Evolutionary conservation across 768 basidiomycete species (phyloP), one percentile per base, ranked within the genome.

Genomic region (Trametes cubensis): DNA sequence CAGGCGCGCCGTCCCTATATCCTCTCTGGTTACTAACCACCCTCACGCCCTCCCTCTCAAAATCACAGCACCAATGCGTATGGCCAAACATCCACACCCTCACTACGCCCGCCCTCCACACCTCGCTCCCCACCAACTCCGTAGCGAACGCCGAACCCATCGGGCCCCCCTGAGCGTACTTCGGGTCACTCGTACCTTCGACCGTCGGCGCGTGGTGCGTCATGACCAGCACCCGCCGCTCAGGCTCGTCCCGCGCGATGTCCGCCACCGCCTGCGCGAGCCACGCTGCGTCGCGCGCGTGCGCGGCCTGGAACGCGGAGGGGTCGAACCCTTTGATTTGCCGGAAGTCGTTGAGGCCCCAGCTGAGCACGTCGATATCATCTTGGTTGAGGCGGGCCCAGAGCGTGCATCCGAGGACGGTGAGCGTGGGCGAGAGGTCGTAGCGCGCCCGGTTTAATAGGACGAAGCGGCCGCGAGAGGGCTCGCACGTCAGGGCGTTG

Each of bases 181-280:
- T 69, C 7, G 77, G 76, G 50, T 78, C 69, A 23, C 68, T 55
- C 14, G 76, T 75, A 17, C 73, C 77, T 7, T 67, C 60, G 38
- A 70, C 64, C 6, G 78, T 79, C 18, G 79, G 79, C 1, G 78
- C 76, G 60, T 80, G 76, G 60, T 80, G 79, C 14, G 77, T 77
- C 64, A 79, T 73, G 11, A 80, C 69, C 20, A 75, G 65, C 7
- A 79, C 61, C 20, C 66, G 51, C 23, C 76, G 61, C 25, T 71
- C 61, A 1, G 73, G 73, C 62, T 76, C 73, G 23, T 73, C 61
- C 6, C 26, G 17, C 17, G 64, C 67, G 50, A 78, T 70, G 14
- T 65, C 17, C 18, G 67, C 52, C 30, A 76, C 59, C 15, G 66
- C 59, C 6, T 40, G 30, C 45, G 71, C 65, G n/a, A 80, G 71